These are phyloP conservation scores for Arthroderma uncinatum DNA, from an alignment of 2,329 filamentous ascomycete genomes.

Conservation along the genomic window DNA sequence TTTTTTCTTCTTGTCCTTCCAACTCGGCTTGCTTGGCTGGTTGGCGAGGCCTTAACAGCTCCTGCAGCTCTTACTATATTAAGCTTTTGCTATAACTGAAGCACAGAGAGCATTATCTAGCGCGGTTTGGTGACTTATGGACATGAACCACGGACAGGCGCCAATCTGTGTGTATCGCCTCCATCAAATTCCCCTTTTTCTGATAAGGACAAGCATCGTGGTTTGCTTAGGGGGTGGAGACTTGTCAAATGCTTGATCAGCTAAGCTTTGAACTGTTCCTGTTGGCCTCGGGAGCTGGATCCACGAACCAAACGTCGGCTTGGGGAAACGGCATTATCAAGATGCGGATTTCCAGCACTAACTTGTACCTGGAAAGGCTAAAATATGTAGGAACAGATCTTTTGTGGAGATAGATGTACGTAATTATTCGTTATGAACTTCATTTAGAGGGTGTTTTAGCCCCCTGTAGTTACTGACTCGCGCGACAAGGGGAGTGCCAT, in stretches of 20 bases:
- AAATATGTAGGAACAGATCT: background rate
- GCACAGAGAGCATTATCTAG: background rate
- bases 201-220: background rate
- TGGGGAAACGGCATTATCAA: background rate
- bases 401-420: background rate
- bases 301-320: background rate
- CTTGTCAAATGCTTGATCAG: background rate
- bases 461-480: background rate
- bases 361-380: background rate
- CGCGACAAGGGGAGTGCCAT: background rate
- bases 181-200: background rate
- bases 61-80: background rate
- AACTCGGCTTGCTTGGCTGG: conserved; percentile 3
- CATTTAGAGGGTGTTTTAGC: background rate
- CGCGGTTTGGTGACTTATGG: background rate
- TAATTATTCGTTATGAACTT: background rate
- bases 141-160: background rate
- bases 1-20: background rate
- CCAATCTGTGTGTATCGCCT: background rate
- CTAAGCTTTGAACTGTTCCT: conserved; percentile 1
- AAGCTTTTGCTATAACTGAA: background rate
- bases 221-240: background rate
- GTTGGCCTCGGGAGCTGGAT: background rate
- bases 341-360: background rate
- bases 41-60: background rate